A percentile compares a stretch with the other conserved stretches of the same genome.
These are phyloP conservation scores for Solanum verrucosum DNA, from an alignment of 257 asterid species.

Conservation along the genomic window DNA sequence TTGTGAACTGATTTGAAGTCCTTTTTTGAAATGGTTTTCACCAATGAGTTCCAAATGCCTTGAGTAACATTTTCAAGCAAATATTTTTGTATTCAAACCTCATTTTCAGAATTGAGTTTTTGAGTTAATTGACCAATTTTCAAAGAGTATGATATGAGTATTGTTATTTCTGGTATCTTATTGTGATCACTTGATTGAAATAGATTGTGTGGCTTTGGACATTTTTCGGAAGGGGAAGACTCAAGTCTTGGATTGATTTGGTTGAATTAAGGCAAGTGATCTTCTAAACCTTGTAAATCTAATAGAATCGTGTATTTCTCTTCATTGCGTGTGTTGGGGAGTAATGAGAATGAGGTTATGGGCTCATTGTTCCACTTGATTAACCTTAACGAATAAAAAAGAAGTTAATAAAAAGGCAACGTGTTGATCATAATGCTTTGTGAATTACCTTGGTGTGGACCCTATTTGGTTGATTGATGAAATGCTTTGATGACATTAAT, in stretches of 20 bases:
- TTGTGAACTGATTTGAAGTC: background rate
- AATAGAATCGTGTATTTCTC: background rate
- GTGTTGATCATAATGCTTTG: background rate
- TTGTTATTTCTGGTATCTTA: no score
- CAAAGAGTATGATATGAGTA: background rate
- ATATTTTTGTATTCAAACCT: no score
- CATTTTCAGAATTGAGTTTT: fast-evolving
- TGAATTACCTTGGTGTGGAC: background rate
- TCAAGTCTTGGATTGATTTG: background rate
- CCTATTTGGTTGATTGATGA: no score
- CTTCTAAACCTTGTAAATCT: background rate
- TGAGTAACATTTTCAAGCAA: background rate
- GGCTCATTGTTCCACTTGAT: background rate
- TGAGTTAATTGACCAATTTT: background rate
- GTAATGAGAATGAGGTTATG: background rate
- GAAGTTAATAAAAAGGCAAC: background rate
- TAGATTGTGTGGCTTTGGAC: background rate
- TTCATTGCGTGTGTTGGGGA: no score
- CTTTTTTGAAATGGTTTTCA: background rate
- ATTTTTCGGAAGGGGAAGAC: no score
- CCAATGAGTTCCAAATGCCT: background rate
- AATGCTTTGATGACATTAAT: background rate
- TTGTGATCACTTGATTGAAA: background rate
- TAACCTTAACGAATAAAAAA: background rate
- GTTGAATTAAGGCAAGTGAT: background rate